Base-by-base conservation (phyloP, 345 rosid genomes). In the Schrenkiella parvula region DNA sequence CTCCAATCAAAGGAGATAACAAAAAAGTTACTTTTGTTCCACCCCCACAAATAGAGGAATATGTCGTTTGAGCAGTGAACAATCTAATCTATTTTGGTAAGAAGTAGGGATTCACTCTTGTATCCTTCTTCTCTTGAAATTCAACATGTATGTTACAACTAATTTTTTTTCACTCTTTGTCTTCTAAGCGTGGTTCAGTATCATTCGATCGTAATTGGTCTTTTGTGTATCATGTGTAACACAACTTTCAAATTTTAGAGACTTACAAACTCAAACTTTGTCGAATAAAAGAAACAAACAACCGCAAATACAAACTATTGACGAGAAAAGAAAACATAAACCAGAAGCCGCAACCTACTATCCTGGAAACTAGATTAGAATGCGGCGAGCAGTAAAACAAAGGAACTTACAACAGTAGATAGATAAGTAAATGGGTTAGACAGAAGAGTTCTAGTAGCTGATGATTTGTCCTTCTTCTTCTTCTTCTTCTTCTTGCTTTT, bases 361-460 rank as follows among this genome's bases (percentile, higher is more conserved):
- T 4, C 5, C 14, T 55, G 42, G 22, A 22, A 44, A 51, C 31
- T 15, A 32, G 64, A 65, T 58, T 67, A 74, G 63, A 74, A 74
- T 12, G 68, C 68, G 4, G 48, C 68, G 21, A 74, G 73, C 47
- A 74, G 6, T 12, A 74, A 23, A 32, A 51, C 78, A 66, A 74
- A 22, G 22, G 73, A 74, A 50, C 29, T 67, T 3, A 55, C 7
- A 32, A 43, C 10, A 64, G 57, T 44, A 64, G 76, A 62, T 25
- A 65, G 12, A 56, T 65, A 66, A 34, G 55, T 67, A 7, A 74
- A 52, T 67, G 63, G 73, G 54, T 67, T 75, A 73, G 74, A 78
- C 50, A 90, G 80, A 66, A 65, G 72, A 66, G 32, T 38, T 66
- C 43, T 38, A 29, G 68, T 67, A 18, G 78, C 78, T 0, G 78